phyloP scores from a whole-genome alignment of 2,329 filamentous ascomycete genomes.

The Exophiala xenobiotica region DNA sequence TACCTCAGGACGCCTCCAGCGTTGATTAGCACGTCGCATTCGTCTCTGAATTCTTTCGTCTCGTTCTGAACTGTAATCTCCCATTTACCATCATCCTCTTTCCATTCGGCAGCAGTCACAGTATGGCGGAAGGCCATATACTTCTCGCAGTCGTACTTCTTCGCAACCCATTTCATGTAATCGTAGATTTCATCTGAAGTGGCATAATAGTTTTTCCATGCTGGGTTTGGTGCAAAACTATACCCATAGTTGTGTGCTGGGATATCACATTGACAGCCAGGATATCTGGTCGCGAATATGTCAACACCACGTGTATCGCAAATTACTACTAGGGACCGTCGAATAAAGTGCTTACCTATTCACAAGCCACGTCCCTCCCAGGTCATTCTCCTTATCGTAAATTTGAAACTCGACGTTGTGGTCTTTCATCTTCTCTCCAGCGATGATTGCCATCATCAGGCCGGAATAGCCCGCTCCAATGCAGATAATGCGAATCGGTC shows the following conservation, averaged over 20 bases:
- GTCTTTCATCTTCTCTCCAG: background rate
- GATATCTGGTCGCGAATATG: constrained; percentile 2
- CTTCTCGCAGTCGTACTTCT: constrained; percentile 43
- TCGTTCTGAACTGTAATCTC: constrained; percentile 22
- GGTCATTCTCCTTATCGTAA: constrained; percentile 30
- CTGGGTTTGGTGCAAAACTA: constrained; percentile 64
- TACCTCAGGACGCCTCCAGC: constrained; percentile 41
- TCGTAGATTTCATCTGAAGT: constrained; percentile 15
- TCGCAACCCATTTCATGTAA: constrained; percentile 14
- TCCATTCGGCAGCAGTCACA: constrained; percentile 55
- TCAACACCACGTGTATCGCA: too few species aligned
- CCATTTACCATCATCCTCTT: constrained; percentile 41
- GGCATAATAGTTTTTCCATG: constrained; percentile 66
- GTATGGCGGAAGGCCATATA: constrained; percentile 59
- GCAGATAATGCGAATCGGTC: constrained; percentile 16
- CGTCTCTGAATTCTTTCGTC: constrained; percentile 8
- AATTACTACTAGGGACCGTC: too few species aligned
- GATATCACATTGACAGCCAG: constrained; percentile 16
- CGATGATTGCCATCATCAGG: constrained; percentile 32
- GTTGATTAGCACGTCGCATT: constrained; percentile 31
- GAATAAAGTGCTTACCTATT: constrained; percentile 30
- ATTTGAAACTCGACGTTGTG: constrained; percentile 21
- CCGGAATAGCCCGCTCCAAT: constrained; percentile 25
- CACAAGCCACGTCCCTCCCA: constrained; percentile 35
- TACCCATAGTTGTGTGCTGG: constrained; percentile 64